Evolutionary conservation across 208 protist species (phyloP).

Genomic region (Novymonas esmeraldas): DNA sequence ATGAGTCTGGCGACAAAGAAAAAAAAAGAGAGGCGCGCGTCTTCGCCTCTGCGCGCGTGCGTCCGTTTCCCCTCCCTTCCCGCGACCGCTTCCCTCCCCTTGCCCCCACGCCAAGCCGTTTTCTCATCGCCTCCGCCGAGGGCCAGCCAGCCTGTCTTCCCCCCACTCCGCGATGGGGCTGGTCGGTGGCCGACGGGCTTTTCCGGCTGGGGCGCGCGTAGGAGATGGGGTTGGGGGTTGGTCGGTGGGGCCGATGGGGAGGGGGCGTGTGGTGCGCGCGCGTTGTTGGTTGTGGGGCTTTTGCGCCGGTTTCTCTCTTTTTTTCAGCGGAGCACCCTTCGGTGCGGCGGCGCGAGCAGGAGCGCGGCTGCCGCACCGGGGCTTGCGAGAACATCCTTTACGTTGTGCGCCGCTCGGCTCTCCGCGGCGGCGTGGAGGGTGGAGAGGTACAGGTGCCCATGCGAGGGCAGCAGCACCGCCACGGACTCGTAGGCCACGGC

Average conservation of each 20-base stretch:
- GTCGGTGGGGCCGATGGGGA: background rate
- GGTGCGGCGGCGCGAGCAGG: slow-evolving; percentile 3
- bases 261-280: background rate
- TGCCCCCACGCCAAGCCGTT: too few relatives aligned
- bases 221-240: too few relatives aligned
- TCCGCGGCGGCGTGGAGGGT: slow-evolving; percentile 17
- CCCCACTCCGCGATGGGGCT: too few relatives aligned
- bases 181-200: too few relatives aligned
- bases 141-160: too few relatives aligned
- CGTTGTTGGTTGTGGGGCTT: too few relatives aligned
- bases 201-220: background rate
- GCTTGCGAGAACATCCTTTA: background rate
- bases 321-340: slow-evolving; percentile 15
- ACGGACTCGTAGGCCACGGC: slow-evolving; percentile 34
- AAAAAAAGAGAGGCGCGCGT: background rate
- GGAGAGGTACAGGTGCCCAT: slow-evolving; percentile 50
- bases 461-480: slow-evolving; percentile 43
- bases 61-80: background rate
- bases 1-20: too few relatives aligned
- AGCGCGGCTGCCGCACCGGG: slow-evolving; percentile 15
- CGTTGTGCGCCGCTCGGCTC: background rate
- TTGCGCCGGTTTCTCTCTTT: background rate
- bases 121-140: too few relatives aligned
- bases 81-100: too few relatives aligned
- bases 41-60: background rate